Base-by-base conservation (phyloP, 169 alveolate genomes). In the Fabrea salina region DNA sequence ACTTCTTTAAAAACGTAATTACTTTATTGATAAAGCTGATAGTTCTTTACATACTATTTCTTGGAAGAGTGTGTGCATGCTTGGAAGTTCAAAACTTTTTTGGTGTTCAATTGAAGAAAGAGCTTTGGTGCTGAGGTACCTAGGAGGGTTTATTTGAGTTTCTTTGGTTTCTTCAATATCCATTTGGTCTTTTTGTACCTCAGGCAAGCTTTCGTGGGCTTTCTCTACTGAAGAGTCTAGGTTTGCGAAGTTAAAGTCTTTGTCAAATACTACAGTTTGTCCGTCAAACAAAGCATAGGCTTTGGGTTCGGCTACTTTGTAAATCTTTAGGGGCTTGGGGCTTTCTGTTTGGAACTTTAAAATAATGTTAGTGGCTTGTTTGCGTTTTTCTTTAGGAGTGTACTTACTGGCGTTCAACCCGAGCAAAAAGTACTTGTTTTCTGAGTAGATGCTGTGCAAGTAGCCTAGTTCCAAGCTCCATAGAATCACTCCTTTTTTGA, bases 301-400 rank as follows among this genome's bases (percentile, higher is more conserved):
- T 16, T 32, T 19, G 27, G 75, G 75, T 5, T 1, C 16, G n/a
- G 27, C 50, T 5, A 40, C 54, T 64, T 64, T 64, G 75, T 64
- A 64, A 22, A 64, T 40, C 41, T 64, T 64, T 40, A 32, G 25
- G 16, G 75, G 75, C 5, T 19, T n/a, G 27, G 54, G 30, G 7
- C 32, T 19, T 13, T 64, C 54, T 32, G 37, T 25, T 39, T 32
- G 32, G 30, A 64, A 64, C 41, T 64, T 64, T 35, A 64, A 37
- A 16, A 64, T 19, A 3, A 64, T 64, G 30, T 64, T 64, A 0
- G 75, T 37, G 5, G 27, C 25, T 3, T 40, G 35, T 32, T 37
- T 41, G 35, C 75, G 16, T 32, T 39, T 2, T 27, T 64, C 75
- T 30, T 37, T 32, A 64, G 75, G 75, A 33, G 75, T 40, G 51